These are phyloP conservation scores for Coemansia sp. DNA, from an alignment of 192 early-diverging fungal genomes.

Conservation along the genomic window DNA sequence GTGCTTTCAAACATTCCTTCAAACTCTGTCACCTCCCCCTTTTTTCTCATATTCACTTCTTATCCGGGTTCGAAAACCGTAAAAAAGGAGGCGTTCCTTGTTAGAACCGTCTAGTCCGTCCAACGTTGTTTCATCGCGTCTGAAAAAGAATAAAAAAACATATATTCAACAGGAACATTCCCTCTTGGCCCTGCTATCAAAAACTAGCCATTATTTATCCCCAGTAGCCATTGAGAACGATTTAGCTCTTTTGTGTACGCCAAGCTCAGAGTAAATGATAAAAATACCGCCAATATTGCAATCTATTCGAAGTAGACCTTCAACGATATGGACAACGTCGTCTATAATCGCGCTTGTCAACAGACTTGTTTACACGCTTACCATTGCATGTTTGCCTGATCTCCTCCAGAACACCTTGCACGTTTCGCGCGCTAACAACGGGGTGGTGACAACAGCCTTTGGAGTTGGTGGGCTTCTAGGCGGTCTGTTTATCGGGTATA, in stretches of 20 bases:
- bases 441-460: slow-evolving; percentile 45
- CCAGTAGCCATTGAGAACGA: not conserved
- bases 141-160: not conserved
- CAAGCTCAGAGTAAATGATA: slow-evolving; percentile 10
- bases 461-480: slow-evolving; percentile 43
- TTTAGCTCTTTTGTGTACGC: not conserved
- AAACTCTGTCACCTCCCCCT: not conserved
- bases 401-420: slow-evolving; percentile 35
- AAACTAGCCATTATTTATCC: not conserved
- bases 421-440: slow-evolving; percentile 41
- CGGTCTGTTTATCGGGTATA: slow-evolving; percentile 34
- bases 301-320: slow-evolving; percentile 37
- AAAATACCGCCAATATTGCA: slow-evolving; percentile 16
- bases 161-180: not conserved
- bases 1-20: not conserved
- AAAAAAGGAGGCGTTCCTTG: not conserved
- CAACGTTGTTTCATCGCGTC: not conserved
- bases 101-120: not conserved
- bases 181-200: not conserved
- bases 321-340: slow-evolving; percentile 42
- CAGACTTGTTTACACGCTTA: slow-evolving; percentile 47
- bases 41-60: not conserved
- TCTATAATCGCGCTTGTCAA: slow-evolving; percentile 43
- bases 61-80: not conserved
- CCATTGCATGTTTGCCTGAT: slow-evolving; percentile 48